A percentile compares a stretch with the other conserved stretches of the same genome.
These are phyloP conservation scores for Aquilaria malaccensis DNA, from an alignment of 345 rosid species.

Conservation along the genomic window DNA sequence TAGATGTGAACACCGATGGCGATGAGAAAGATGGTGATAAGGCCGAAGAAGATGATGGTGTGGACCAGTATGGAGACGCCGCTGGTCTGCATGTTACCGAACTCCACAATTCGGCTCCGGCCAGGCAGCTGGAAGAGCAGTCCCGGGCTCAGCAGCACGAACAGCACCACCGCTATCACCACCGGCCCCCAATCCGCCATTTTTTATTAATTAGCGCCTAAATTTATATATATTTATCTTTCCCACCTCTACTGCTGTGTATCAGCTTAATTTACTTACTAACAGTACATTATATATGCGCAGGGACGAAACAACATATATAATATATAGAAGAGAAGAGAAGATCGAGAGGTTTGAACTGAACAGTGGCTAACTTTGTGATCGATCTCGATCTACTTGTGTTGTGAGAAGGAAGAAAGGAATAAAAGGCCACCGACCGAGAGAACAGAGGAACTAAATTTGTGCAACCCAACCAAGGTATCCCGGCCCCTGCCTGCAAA, in stretches of 20 bases:
- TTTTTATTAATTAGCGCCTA: neutral
- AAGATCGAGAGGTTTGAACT: neutral
- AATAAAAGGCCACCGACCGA: neutral
- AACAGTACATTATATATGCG: neutral
- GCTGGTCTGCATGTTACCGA: constrained; percentile 72
- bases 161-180: constrained; percentile 71
- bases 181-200: constrained; percentile 99
- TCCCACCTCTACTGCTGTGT: neutral
- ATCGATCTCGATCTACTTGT: neutral
- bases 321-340: neutral
- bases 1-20: constrained; percentile 66
- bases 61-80: constrained; percentile 69
- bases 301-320: neutral
- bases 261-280: neutral
- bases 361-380: too few relatives aligned
- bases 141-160: constrained; percentile 76
- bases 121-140: constrained; percentile 84
- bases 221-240: too few relatives aligned
- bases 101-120: constrained; percentile 42
- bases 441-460: too few relatives aligned
- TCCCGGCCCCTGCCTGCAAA: too few relatives aligned
- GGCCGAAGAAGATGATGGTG: constrained; percentile 69
- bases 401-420: neutral
- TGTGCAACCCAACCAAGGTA: too few relatives aligned
- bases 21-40: constrained; percentile 70